phyloP scores from a whole-genome alignment of 352 stramenopile species.

The Phytophthora pistaciae region DNA sequence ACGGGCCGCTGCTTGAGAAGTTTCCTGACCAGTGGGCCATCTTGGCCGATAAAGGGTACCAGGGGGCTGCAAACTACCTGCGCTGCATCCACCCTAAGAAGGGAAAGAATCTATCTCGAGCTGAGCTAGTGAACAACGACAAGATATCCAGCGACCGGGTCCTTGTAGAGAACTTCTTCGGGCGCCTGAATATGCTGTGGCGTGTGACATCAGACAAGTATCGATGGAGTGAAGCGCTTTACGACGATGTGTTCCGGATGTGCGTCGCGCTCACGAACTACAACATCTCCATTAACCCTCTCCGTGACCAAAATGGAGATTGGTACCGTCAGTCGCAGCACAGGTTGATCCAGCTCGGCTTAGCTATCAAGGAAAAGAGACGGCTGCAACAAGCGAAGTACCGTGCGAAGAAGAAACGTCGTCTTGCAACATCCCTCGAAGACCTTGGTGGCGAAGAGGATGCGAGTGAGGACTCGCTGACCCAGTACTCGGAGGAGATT shows the following conservation, averaged over 20 bases:
- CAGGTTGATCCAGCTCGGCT: conserved; percentile 3
- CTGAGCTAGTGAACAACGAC: conserved; percentile 1
- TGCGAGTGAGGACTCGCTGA: not conserved
- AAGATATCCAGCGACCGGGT: conserved; percentile 9
- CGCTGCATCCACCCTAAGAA: conserved; percentile 8
- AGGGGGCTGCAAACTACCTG: not conserved
- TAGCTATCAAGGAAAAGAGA: conserved; percentile 1
- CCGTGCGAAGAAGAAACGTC: not conserved
- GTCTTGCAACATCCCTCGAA: not conserved
- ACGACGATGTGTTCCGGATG: conserved; percentile 12
- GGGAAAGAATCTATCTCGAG: conserved; percentile 1
- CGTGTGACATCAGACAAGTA: conserved; percentile 8
- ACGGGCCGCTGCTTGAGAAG: not conserved
- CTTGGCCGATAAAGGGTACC: conserved; percentile 6
- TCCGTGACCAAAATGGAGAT: conserved; percentile 5
- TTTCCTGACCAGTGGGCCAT: not conserved
- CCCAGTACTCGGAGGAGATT: not conserved
- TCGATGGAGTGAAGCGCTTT: not conserved
- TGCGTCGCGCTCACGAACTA: conserved; percentile 3
- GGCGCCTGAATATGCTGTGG: conserved; percentile 5
- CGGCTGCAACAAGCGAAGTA: conserved; percentile 10
- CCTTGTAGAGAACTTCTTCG: conserved; percentile 3
- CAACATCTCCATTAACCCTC: not conserved
- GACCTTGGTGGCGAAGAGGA: not conserved
- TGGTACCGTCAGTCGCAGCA: conserved; percentile 4